Percentiles rank a stretch among this genome's conserved stretches.
Evolutionary conservation across 75 land plant genomes (phyloP).

Genomic region (Azolla pinnata): DNA sequence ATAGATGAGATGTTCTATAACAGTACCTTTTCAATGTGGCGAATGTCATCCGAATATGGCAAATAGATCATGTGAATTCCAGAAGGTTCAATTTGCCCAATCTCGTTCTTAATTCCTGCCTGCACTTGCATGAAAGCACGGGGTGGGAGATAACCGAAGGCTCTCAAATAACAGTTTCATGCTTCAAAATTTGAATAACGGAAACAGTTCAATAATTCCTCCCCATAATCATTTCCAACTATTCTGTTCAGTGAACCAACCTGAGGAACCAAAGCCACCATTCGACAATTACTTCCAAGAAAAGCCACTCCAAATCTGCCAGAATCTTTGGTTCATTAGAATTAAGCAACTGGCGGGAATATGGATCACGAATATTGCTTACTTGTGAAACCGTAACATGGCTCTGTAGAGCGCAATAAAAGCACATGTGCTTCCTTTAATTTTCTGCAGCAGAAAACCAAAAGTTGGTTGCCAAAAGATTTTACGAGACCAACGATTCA

Average conservation of each 20-base stretch:
- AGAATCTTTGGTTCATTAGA: too few species aligned
- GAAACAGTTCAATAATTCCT: too few species aligned
- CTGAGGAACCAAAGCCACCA: slow-evolving; percentile 93
- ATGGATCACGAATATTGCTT: slow-evolving; percentile 5
- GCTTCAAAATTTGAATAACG: too few species aligned
- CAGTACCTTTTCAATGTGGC: slow-evolving; percentile 74
- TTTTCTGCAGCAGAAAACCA: too few species aligned
- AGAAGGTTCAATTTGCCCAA: slow-evolving; percentile 87
- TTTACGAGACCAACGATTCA: too few species aligned
- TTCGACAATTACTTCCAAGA: slow-evolving; percentile 51
- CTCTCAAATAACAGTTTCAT: too few species aligned
- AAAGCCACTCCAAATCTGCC: slow-evolving; percentile 85
- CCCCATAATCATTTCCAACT: too few species aligned
- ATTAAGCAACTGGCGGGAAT: neutral
- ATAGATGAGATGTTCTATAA: too few species aligned
- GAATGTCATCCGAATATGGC: slow-evolving; percentile 92
- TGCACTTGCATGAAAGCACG: too few species aligned
- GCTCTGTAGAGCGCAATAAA: slow-evolving; percentile 84
- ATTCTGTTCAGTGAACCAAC: slow-evolving; percentile 21
- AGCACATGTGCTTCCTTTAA: slow-evolving; percentile 62
- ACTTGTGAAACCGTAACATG: slow-evolving; percentile 64
- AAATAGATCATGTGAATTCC: slow-evolving; percentile 97
- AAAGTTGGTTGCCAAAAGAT: too few species aligned
- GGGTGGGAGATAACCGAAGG: too few species aligned
- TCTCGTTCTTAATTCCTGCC: slow-evolving; percentile 53